Evolutionary conservation across 2,329 filamentous ascomycete genomes (phyloP).

Genomic region (Alternaria longipes): DNA sequence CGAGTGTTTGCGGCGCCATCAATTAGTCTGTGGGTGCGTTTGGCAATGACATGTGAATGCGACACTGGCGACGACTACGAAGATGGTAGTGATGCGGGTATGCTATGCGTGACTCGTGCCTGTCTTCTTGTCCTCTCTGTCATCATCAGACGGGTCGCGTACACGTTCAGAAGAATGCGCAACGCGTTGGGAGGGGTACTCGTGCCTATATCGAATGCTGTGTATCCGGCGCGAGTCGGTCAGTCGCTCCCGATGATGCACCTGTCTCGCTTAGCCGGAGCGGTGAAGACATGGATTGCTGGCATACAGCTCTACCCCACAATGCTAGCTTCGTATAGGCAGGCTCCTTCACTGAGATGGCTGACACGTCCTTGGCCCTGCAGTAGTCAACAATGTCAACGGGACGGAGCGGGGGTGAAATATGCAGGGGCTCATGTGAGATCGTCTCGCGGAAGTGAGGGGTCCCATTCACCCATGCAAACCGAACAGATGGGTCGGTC

Average conservation of each 20-base stretch:
- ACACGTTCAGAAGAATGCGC: slow-evolving; percentile 3
- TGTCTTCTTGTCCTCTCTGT: not conserved
- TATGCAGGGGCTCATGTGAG: slow-evolving; percentile 20
- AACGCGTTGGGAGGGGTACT: slow-evolving; percentile 2
- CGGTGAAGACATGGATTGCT: slow-evolving; percentile 30
- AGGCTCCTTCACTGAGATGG: slow-evolving; percentile 3
- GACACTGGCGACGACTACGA: not conserved
- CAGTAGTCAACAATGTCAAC: slow-evolving; percentile 10
- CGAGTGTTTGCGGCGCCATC: slow-evolving; percentile 61
- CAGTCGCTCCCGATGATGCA: slow-evolving; percentile 11
- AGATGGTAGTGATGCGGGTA: not conserved
- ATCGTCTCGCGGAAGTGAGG: slow-evolving; percentile 9
- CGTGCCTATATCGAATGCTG: slow-evolving; percentile 11
- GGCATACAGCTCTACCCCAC: slow-evolving; percentile 18
- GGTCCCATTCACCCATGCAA: slow-evolving; percentile 1
- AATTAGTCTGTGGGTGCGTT: not conserved
- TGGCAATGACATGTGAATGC: slow-evolving; percentile 17
- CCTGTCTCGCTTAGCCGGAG: slow-evolving; percentile 25
- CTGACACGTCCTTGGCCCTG: slow-evolving; percentile 17
- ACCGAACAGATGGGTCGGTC: not conserved
- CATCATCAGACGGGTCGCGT: not conserved
- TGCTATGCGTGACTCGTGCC: not conserved
- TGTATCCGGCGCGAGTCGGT: slow-evolving; percentile 5
- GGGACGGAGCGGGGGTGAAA: slow-evolving; percentile 14
- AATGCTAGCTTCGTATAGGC: slow-evolving; percentile 14